phyloP scores from a whole-genome alignment of 169 alveolate genomes.

The Besnoitia besnoiti region DNA sequence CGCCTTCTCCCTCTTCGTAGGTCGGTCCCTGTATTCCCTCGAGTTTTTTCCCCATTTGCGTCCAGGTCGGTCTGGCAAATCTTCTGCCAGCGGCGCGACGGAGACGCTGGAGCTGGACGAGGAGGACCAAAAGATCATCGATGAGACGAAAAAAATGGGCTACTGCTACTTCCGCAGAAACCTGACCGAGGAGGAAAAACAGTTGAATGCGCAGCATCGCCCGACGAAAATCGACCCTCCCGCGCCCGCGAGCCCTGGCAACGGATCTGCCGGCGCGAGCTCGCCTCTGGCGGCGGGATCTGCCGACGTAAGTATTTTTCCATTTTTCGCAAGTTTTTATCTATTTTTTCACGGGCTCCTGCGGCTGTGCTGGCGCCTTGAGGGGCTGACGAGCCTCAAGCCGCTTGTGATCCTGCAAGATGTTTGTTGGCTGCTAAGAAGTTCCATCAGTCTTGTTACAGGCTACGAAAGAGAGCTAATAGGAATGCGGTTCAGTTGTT shows the following conservation, averaged over 20 bases:
- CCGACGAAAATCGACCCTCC: constrained; percentile 47
- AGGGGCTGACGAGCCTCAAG: too few relatives aligned
- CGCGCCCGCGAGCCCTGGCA: neutral
- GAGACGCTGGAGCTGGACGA: constrained; percentile 71
- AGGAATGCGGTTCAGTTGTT: too few relatives aligned
- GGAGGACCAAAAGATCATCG: constrained; percentile 73
- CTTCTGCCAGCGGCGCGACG: neutral
- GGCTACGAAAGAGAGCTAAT: too few relatives aligned
- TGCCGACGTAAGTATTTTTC: too few relatives aligned
- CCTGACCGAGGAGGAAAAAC: constrained; percentile 76
- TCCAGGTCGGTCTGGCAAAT: neutral
- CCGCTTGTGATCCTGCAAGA: too few relatives aligned
- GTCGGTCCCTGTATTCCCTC: neutral
- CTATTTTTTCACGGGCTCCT: too few relatives aligned
- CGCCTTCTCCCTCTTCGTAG: neutral
- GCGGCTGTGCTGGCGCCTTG: too few relatives aligned
- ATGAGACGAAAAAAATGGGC: constrained; percentile 79
- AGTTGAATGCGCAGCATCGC: constrained; percentile 62
- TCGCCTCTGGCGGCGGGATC: neutral
- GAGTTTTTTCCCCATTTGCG: neutral
- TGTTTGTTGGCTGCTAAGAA: too few relatives aligned
- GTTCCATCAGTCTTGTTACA: too few relatives aligned
- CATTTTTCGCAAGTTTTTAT: too few relatives aligned
- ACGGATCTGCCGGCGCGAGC: neutral
- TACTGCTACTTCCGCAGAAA: constrained; percentile 76